Conservation (phyloP, 1,284 basidiomycete species). For the Ustilago sp. region DNA sequence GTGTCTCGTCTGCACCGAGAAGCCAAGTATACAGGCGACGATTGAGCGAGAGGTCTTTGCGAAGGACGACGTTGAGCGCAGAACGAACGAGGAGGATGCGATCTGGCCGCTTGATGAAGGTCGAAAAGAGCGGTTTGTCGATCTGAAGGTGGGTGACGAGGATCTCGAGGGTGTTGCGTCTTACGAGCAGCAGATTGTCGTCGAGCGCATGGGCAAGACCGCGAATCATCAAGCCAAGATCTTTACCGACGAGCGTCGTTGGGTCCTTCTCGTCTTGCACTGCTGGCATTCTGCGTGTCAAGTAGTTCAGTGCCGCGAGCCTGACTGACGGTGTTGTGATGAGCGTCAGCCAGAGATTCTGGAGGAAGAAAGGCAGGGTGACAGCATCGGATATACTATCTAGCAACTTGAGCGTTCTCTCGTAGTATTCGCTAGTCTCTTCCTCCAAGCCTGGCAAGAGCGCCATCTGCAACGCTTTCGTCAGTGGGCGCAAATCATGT, state of each 20-base stretch:
- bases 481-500: conserved; percentile 83
- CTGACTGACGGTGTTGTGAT: conserved; percentile 88
- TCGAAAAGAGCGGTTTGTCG: conserved; percentile 44
- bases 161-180: conserved; percentile 62
- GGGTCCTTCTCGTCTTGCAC: conserved; percentile 34
- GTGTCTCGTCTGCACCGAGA: conserved; percentile 81
- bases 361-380: conserved; percentile 84
- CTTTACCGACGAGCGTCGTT: conserved; percentile 73
- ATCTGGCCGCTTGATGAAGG: conserved; percentile 39
- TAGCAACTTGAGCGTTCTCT: conserved; percentile 86
- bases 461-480: conserved; percentile 92
- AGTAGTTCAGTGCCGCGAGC: conserved; percentile 86
- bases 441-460: conserved; percentile 76
- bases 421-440: conserved; percentile 77
- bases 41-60: conserved; percentile 91
- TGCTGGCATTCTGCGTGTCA: conserved; percentile 80
- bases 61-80: conserved; percentile 72
- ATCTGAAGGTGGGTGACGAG: conserved; percentile 58
- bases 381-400: conserved; percentile 82
- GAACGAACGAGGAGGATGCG: conserved; percentile 58
- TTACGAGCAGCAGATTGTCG: conserved; percentile 79
- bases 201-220: conserved; percentile 86
- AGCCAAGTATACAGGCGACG: conserved; percentile 94
- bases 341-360: conserved; percentile 93
- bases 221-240: conserved; percentile 90